A percentile compares a stretch with the other conserved stretches of the same genome.
Evolutionary conservation across 225 moss, liverwort and hornwort species (phyloP).

Genomic region (Rhytidiadelphus loreus): DNA sequence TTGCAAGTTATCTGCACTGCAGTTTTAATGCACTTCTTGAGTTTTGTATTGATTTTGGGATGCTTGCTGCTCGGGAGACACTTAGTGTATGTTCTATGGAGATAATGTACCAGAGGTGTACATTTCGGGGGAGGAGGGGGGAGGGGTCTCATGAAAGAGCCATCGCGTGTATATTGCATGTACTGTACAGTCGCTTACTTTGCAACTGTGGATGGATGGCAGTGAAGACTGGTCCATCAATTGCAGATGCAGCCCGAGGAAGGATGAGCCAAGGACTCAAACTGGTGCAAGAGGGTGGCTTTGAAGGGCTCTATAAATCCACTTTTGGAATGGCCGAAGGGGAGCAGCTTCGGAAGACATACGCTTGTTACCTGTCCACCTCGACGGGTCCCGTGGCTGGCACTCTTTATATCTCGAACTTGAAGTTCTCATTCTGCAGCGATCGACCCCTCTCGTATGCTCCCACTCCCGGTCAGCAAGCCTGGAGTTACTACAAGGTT

Average conservation of each 20-base stretch:
- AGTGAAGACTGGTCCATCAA: slow-evolving; percentile 65
- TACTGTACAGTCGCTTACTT: not conserved
- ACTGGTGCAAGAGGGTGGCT: slow-evolving; percentile 67
- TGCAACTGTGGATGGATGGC: not conserved
- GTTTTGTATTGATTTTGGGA: not conserved
- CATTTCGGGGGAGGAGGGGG: not conserved
- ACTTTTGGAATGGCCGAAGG: slow-evolving; percentile 48
- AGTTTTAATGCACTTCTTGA: not conserved
- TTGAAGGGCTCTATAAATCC: slow-evolving; percentile 56
- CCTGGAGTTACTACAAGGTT: slow-evolving; percentile 89
- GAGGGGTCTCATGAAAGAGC: not conserved
- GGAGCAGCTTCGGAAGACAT: slow-evolving; percentile 76
- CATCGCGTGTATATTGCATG: not conserved
- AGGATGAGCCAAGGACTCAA: slow-evolving; percentile 55
- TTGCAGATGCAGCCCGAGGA: slow-evolving; percentile 68
- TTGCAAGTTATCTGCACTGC: not conserved
- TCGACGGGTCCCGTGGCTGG: slow-evolving; percentile 85
- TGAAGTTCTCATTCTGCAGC: slow-evolving; percentile 75
- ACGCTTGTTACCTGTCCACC: slow-evolving; percentile 82
- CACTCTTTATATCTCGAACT: slow-evolving; percentile 67
- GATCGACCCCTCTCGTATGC: slow-evolving; percentile 69
- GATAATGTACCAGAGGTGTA: not conserved
- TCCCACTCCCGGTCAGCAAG: slow-evolving; percentile 43
- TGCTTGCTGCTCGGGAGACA: not conserved
- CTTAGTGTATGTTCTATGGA: not conserved